Evolutionary conservation across 306 rosid genomes (phyloP).

Genomic region (Datisca glomerata): DNA sequence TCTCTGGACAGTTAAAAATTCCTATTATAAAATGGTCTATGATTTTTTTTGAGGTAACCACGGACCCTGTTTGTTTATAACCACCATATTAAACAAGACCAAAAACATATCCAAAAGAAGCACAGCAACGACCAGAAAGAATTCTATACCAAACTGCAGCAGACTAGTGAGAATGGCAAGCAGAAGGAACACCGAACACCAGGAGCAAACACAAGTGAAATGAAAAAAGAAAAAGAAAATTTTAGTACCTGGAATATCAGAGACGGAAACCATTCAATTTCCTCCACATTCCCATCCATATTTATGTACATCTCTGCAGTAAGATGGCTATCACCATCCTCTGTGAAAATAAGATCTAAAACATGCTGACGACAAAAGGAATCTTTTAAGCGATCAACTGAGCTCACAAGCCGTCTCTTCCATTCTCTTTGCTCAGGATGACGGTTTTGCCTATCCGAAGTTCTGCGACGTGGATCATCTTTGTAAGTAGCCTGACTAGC

Average conservation of each 20-base stretch:
- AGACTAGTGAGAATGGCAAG: too few relatives aligned
- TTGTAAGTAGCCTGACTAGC: conserved; percentile 38
- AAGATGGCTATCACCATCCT: conserved; percentile 94
- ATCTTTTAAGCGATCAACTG: conserved; percentile 85
- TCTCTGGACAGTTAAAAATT: too few relatives aligned
- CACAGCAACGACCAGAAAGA: too few relatives aligned
- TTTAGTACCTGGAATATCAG: conserved; percentile 70
- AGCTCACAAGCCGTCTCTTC: conserved; percentile 77
- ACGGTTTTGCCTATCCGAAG: conserved; percentile 81
- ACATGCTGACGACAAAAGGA: conserved; percentile 95
- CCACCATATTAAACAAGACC: too few relatives aligned
- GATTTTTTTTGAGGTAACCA: too few relatives aligned
- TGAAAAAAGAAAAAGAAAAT: conserved; percentile 5
- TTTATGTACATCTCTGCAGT: conserved; percentile 89
- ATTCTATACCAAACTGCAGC: too few relatives aligned
- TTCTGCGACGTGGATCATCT: conserved; percentile 65
- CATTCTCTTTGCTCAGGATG: conserved; percentile 99
- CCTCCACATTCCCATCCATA: conserved; percentile 67
- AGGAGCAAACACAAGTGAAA: too few relatives aligned
- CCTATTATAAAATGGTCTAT: too few relatives aligned
- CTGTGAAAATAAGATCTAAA: conserved; percentile 82
- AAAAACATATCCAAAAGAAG: too few relatives aligned
- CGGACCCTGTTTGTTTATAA: too few relatives aligned
- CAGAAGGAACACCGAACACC: too few relatives aligned
- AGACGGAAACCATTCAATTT: conserved; percentile 83